Conservation (phyloP, 2,329 filamentous ascomycete genomes). For the Mycosphaerelloides madeirae region DNA sequence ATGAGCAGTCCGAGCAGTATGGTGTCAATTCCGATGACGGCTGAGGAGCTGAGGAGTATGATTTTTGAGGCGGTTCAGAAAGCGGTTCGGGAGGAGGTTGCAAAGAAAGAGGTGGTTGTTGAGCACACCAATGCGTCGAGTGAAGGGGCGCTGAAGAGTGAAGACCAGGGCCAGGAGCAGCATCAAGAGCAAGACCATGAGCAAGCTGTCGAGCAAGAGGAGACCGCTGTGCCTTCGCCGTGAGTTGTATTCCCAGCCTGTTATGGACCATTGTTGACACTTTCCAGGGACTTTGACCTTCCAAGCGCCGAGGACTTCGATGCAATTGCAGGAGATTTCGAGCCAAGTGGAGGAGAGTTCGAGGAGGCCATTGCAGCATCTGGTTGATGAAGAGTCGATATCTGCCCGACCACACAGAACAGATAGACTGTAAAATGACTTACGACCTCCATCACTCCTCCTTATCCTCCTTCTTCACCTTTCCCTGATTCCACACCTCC, state of each 20-base stretch:
- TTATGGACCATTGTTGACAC: no score
- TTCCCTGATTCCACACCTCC: conserved; percentile 35
- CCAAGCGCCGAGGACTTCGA: not conserved
- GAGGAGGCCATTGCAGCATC: not conserved
- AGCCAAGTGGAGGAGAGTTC: not conserved
- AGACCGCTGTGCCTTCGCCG: no score
- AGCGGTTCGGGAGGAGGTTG: conserved; percentile 5
- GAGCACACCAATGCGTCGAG: no score
- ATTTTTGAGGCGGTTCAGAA: conserved; percentile 18
- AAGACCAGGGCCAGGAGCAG: no score
- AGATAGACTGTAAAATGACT: not conserved
- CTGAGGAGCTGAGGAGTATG: conserved; percentile 20
- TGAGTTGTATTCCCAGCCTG: no score
- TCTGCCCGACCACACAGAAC: not conserved
- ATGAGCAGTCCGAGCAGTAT: conserved; percentile 6
- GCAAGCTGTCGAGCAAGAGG: no score
- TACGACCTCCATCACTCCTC: conserved; percentile 7
- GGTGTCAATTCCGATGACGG: conserved; percentile 13
- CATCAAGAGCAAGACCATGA: no score
- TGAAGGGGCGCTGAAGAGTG: no score
- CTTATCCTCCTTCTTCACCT: conserved; percentile 31
- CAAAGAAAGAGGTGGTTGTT: no score
- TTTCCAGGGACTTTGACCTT: no score
- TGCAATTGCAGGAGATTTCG: no score
- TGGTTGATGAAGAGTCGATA: no score